phyloP scores from a whole-genome alignment of 2,329 filamentous ascomycete species.

The Calonectria ilicicola region DNA sequence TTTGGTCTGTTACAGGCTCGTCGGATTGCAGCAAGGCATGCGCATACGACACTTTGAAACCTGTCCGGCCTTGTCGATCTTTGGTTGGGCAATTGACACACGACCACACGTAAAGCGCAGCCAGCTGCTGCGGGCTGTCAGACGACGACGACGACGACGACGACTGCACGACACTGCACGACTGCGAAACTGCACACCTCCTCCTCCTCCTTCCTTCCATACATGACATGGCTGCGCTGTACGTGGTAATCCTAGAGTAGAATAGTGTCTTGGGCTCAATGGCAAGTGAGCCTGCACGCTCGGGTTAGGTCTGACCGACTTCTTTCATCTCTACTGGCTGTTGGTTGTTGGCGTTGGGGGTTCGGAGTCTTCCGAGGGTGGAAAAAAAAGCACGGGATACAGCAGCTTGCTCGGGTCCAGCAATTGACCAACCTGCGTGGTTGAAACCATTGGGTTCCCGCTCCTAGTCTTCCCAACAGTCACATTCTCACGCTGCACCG shows the following conservation, averaged over 20 bases:
- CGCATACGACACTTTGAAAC: conserved; percentile 14
- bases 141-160: no score
- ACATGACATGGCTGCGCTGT: not conserved
- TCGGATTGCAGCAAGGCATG: not conserved
- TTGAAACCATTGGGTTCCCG: conserved; percentile 2
- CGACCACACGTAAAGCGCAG: not conserved
- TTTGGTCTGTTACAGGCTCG: conserved; percentile 2
- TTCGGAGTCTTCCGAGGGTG: not conserved
- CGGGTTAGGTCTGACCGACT: conserved; percentile 23
- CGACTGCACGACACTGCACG: no score
- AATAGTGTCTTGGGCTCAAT: not conserved
- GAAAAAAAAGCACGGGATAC: not conserved
- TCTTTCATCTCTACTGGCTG: not conserved
- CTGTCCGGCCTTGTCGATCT: not conserved
- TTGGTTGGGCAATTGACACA: conserved; percentile 6
- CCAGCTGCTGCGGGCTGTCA: not conserved
- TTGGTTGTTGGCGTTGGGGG: not conserved
- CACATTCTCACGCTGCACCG: not conserved
- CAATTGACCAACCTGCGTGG: conserved; percentile 6
- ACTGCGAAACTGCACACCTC: not conserved
- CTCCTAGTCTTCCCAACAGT: not conserved
- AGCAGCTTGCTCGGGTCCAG: not conserved
- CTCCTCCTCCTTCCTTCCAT: not conserved
- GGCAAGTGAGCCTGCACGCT: not conserved
- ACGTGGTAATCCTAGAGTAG: not conserved